Base-by-base conservation (phyloP, 768 basidiomycete species). In the Candolleomyces efflorescens region DNA sequence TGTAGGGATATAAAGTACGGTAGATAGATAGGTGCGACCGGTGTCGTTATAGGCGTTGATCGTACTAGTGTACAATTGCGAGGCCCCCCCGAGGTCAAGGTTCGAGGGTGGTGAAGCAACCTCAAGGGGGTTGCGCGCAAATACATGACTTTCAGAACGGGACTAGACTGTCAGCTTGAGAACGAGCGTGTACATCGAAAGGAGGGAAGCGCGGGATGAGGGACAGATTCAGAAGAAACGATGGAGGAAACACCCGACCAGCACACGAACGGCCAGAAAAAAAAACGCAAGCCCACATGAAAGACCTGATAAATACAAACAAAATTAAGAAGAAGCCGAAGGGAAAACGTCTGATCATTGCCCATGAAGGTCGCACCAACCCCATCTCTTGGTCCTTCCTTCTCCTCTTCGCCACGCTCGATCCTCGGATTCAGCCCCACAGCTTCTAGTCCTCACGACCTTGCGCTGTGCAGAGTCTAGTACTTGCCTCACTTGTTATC, bases 401-500 rank as follows among this genome's bases (percentile, higher is more conserved):
- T 9, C 11, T 38, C 22, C 51, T 53, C 32, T 20, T 18, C 6
- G 51, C 51, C 36, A 23, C 22, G 15, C 13, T 53, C 36, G 51
- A 22, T 37, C 18, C 32, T 53, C 37, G 51, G 38, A 53, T 53
- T 38, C 51, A 32, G 37, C 51, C 18, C 37, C 32, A 7, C 18
- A 36, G 51, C 51, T 36, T 53, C 32, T 53, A 53, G 9, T 53
- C 51, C 51, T 53, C 22, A 9, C 51, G 51, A 53, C 37, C 51
- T 38, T 18, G 36, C 51, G 36, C 51, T 15, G 37, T 36, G 51
- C 36, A 22, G n/a, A 26, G 51, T 38, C 27, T 17, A 38, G 32
- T 38, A 38, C 13, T 15, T 39, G 10, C 13, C 9, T 53, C 32
- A 53, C 81, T 90, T 91, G 77, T 78, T 84, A 65, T 90, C 92